Base-by-base conservation (phyloP, 2,329 filamentous ascomycete genomes). In the Alternaria tenuissima region DNA sequence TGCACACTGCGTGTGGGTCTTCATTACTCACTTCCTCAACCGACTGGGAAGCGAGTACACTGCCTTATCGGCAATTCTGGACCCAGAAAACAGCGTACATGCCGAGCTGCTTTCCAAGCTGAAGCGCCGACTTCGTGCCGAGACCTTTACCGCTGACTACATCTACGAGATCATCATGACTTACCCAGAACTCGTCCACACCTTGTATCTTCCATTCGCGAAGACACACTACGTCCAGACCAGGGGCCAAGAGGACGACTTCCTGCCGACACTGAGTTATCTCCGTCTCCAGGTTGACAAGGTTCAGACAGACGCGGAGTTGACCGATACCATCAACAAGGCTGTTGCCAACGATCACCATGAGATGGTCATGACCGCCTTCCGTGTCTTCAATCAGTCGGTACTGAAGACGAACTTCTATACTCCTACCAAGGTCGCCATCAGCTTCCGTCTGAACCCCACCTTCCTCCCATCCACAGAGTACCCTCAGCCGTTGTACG, bases 91-190 rank as follows among this genome's bases (percentile, higher is more conserved):
- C 81, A 95, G 89, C 69, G 86, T 88, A 1, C 93, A 98, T 73
- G 92, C 91, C 18, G 93, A 95, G 72, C 86, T 97, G 61, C 86
- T 99, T 36, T 91, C 91, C 30, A 98, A 96, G 83, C 88, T 99
- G 74, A 99, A 99, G 88, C 93, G 94, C 71, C 90, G 95, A 73
- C 86, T 99, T 61, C 91, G 95, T 74, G 95, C 92, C 0, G 95
- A 99, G 82, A 99, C 95, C 0, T 99, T 99, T 79, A 99, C 95
- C 0, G 91, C 95, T 5, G 94, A 97, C 75, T 99, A 99, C 82
- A 98, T 99, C 70, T 88, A 94, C 28, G 94, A 99, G 81, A 98
- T 99, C 77, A 97, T 99, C 81, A 89, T 90, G 77, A 90, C 90
- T 52, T 95, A 98, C 78, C 94, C 95, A 0, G 88, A 89, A 32